Evolutionary conservation across 208 protist genomes (phyloP), one percentile per base, ranked within the genome.

Genomic region (Sergeia podlipaevii): DNA sequence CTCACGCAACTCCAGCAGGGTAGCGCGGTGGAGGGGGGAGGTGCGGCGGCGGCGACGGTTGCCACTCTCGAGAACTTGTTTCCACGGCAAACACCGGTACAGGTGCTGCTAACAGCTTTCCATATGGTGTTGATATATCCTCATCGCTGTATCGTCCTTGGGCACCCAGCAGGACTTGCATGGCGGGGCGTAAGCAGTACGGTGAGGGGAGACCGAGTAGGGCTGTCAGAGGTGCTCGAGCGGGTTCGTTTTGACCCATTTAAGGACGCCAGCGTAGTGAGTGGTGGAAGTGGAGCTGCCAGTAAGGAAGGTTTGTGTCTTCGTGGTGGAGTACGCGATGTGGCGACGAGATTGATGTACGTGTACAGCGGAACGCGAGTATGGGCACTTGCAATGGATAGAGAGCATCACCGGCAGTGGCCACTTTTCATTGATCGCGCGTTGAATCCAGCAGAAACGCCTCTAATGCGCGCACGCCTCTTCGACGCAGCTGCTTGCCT

Each of bases 111-210:
- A 0, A 96, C 85, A 0, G 89, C 94, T 20, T 98, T 97, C 52
- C 95, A 98, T 70, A 95, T 97, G 53, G 30, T 97, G 10, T 27
- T 98, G n/a, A 29, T 97, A 1, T 97, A 96, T 57, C 60, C 62
- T 8, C 70, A 85, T 27, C 72, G 76, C 10, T 72, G 92, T 32
- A 36, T 94, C 34, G 89, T 95, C 34, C 54, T 96, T 7, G 77
- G 85, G 55, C 81, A 91, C 27, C 86, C 86, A 4, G 56, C 89
- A 11, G 86, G 89, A n/a, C 54, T 91, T 17, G 57, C 79, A 18
- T 92, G 84, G 81, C 49, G 77, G 48, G 17, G 29, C 77, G 15
- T 39, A 38, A 49, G 6, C 43, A 51, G 11, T 49, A 46, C 17
- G 52, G 56, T 17, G 49, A 50, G 32, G 8, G 23, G 26, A 36